Percentiles rank a stretch among this genome's conserved stretches.
These are phyloP conservation scores for Citrus maxima DNA, from an alignment of 345 rosid species.

Conservation along the genomic window DNA sequence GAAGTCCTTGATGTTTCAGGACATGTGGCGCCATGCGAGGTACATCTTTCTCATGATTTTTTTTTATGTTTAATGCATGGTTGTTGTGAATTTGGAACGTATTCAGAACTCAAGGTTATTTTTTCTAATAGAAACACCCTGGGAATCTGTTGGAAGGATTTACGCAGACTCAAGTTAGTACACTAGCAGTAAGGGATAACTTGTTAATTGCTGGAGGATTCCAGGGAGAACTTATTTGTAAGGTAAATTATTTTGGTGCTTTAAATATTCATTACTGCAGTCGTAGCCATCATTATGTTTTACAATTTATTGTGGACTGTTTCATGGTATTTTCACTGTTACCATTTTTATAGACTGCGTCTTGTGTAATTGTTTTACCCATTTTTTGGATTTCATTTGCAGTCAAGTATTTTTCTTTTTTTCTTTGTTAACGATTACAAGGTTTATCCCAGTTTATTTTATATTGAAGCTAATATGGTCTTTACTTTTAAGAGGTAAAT, in stretches of 20 bases:
- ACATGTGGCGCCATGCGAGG: conserved; percentile 54
- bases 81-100: not conserved
- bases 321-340: not conserved
- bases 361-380: not conserved
- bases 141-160: conserved; percentile 55
- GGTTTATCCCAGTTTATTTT: not conserved
- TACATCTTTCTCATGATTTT: conserved; percentile 6
- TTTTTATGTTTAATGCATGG: not conserved
- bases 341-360: not conserved
- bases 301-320: not conserved
- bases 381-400: not conserved
- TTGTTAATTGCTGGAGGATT: conserved; percentile 61
- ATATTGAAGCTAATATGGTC: not conserved
- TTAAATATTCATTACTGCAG: not conserved
- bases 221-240: conserved; percentile 61
- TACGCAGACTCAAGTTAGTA: conserved; percentile 57
- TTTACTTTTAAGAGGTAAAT: not conserved
- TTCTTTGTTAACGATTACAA: not conserved
- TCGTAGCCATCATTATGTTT: not conserved
- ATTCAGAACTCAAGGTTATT: conserved; percentile 1
- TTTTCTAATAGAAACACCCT: conserved; percentile 46
- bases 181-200: conserved; percentile 51
- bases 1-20: conserved; percentile 60
- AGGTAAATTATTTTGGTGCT: conserved; percentile 26
- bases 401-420: not conserved